A percentile compares a stretch with the other conserved stretches of the same genome.
phyloP scores from a whole-genome alignment of 495 filamentous ascomycete species.

The Hypoxylon subgilvum region DNA sequence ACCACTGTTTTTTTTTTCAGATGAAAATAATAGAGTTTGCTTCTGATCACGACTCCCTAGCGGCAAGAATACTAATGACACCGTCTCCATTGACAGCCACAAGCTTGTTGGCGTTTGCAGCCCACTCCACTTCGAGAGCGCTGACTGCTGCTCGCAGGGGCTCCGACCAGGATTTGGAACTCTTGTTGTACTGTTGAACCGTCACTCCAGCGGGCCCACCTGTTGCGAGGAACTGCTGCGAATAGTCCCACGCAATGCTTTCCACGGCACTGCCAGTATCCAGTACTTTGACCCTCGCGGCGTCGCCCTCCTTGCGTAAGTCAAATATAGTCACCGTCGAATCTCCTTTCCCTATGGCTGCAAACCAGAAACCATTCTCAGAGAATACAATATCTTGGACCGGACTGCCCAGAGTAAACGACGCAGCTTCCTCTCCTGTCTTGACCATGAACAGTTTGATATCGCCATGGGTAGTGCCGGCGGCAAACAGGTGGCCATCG shows the following conservation, averaged over 20 bases:
- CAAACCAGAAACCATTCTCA: constrained; percentile 97
- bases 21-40: neutral
- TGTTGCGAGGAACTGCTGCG: constrained; percentile 87
- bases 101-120: constrained; percentile 72
- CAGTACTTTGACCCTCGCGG: constrained; percentile 74
- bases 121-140: constrained; percentile 78
- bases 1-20: neutral
- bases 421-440: constrained; percentile 70
- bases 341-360: constrained; percentile 72
- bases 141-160: constrained; percentile 75
- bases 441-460: constrained; percentile 88
- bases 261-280: constrained; percentile 79
- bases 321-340: constrained; percentile 86
- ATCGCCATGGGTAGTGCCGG: constrained; percentile 74
- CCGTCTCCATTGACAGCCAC: constrained; percentile 77
- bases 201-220: constrained; percentile 80
- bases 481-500: constrained; percentile 90
- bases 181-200: constrained; percentile 86
- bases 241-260: constrained; percentile 87
- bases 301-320: constrained; percentile 81
- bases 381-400: constrained; percentile 83
- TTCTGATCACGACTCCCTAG: constrained; percentile 41
- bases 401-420: constrained; percentile 69
- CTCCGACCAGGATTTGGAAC: constrained; percentile 86
- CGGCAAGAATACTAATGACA: constrained; percentile 67